These are phyloP conservation scores for Penicillium nucicola DNA, from an alignment of 495 filamentous ascomycete species.

Conservation along the genomic window DNA sequence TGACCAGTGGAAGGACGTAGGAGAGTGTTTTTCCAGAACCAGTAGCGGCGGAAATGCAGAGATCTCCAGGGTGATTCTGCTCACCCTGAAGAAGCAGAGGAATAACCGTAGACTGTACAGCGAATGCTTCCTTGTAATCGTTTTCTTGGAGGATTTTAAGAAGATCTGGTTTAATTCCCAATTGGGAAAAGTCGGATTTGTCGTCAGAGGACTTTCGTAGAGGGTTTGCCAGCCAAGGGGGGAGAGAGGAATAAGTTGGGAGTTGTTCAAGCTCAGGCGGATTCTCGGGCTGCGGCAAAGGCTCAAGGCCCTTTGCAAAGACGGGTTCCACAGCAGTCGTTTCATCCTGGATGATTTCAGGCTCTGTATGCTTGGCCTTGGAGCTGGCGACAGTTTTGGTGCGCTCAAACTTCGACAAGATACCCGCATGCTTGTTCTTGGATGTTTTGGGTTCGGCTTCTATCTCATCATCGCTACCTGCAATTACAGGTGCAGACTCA, in stretches of 20 bases:
- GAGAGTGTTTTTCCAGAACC: slow-evolving; percentile 93
- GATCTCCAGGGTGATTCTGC: slow-evolving; percentile 60
- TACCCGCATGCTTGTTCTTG: slow-evolving; percentile 38
- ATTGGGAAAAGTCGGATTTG: slow-evolving; percentile 55
- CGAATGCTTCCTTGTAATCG: slow-evolving; percentile 72
- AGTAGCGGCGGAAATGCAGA: slow-evolving; percentile 85
- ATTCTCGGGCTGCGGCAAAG: slow-evolving; percentile 71
- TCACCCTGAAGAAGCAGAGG: slow-evolving; percentile 67
- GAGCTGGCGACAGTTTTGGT: slow-evolving; percentile 30
- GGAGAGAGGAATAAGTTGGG: slow-evolving; percentile 47
- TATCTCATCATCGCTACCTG: slow-evolving; percentile 3
- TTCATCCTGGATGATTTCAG: slow-evolving; percentile 23
- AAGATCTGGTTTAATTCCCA: slow-evolving; percentile 55
- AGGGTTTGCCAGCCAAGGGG: slow-evolving; percentile 72
- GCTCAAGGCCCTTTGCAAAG: slow-evolving; percentile 66
- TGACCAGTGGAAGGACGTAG: slow-evolving; percentile 82
- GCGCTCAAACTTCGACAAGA: slow-evolving; percentile 47
- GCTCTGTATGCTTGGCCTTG: slow-evolving; percentile 19
- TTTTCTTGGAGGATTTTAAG: slow-evolving; percentile 59
- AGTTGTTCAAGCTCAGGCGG: slow-evolving; percentile 48
- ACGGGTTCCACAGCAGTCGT: slow-evolving; percentile 29
- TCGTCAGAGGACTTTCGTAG: slow-evolving; percentile 57
- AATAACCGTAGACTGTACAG: slow-evolving; percentile 78
- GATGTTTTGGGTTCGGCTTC: slow-evolving; percentile 10
- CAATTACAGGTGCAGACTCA: slow-evolving; percentile 17